phyloP scores from a whole-genome alignment of 306 rosid genomes.

The Lathyrus aphaca region DNA sequence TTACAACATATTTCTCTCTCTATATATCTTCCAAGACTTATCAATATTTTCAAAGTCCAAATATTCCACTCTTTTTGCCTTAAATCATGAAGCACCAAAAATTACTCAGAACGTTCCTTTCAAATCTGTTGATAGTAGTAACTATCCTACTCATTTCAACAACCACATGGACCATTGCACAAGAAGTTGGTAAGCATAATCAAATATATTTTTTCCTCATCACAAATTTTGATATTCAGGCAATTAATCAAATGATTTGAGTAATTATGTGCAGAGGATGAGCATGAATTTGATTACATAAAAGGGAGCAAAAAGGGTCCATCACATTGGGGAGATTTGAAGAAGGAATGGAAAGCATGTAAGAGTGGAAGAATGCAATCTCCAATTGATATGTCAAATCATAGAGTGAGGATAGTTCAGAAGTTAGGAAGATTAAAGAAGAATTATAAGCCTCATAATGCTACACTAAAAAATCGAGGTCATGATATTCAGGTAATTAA shows the following conservation, averaged over 20 bases:
- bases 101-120: slow-evolving; percentile 23
- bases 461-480: slow-evolving; percentile 64
- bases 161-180: slow-evolving; percentile 44
- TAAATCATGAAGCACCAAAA: slow-evolving; percentile 47
- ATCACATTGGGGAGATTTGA: slow-evolving; percentile 58
- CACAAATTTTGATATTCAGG: not conserved
- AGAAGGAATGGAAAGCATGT: slow-evolving; percentile 64
- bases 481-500: slow-evolving; percentile 64
- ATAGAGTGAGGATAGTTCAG: slow-evolving; percentile 44
- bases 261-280: slow-evolving; percentile 58
- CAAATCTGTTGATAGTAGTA: slow-evolving; percentile 19
- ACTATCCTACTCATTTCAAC: slow-evolving; percentile 35
- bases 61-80: not conserved
- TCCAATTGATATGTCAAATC: slow-evolving; percentile 62
- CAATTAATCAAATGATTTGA: not conserved
- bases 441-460: slow-evolving; percentile 52
- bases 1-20: no score
- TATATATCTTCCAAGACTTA: not conserved
- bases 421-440: slow-evolving; percentile 45
- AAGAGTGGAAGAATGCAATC: slow-evolving; percentile 65
- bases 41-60: not conserved
- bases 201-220: no score
- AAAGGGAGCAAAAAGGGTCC: slow-evolving; percentile 61
- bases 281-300: slow-evolving; percentile 57
- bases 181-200: slow-evolving; percentile 67